A percentile compares a stretch with the other conserved stretches of the same genome.
phyloP scores from a whole-genome alignment of 345 rosid genomes.

The Trapa incisa region DNA sequence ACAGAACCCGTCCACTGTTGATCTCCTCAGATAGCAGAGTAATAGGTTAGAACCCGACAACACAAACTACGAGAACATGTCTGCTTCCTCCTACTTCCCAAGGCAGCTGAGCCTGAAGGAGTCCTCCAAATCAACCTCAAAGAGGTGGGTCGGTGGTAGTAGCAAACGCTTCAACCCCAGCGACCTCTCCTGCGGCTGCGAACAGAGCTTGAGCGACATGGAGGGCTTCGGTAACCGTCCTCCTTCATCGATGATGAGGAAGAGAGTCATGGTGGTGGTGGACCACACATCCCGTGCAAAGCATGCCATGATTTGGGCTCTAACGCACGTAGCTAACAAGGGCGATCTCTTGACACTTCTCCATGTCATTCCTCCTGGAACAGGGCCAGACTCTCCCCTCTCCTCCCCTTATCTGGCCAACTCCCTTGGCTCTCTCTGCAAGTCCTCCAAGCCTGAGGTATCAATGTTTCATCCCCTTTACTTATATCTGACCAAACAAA shows the following conservation, averaged over 20 bases:
- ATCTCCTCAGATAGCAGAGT: not conserved
- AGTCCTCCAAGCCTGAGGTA: constrained; percentile 89
- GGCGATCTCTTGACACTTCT: constrained; percentile 83
- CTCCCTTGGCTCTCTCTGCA: constrained; percentile 81
- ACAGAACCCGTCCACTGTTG: not conserved
- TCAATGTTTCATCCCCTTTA: not conserved
- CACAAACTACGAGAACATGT: constrained; percentile 3
- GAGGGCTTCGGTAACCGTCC: constrained; percentile 14
- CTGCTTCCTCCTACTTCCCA: constrained; percentile 36
- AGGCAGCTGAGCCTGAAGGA: constrained; percentile 57
- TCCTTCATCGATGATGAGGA: constrained; percentile 38
- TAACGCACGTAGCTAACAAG: constrained; percentile 67
- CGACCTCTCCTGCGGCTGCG: constrained; percentile 10
- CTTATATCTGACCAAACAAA: not conserved
- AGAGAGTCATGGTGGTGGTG: constrained; percentile 86
- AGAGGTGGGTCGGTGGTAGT: constrained; percentile 30
- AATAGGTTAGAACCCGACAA: not conserved
- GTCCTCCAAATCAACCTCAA: constrained; percentile 43
- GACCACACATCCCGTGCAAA: constrained; percentile 60
- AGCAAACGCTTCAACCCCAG: constrained; percentile 8
- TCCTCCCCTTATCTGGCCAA: constrained; percentile 45
- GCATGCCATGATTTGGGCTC: constrained; percentile 99
- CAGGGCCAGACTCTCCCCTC: not conserved
- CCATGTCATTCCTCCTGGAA: constrained; percentile 33
- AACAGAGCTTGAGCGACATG: constrained; percentile 13